phyloP scores from a whole-genome alignment of 2,329 filamentous ascomycete species.

The Aspergillus sojae region DNA sequence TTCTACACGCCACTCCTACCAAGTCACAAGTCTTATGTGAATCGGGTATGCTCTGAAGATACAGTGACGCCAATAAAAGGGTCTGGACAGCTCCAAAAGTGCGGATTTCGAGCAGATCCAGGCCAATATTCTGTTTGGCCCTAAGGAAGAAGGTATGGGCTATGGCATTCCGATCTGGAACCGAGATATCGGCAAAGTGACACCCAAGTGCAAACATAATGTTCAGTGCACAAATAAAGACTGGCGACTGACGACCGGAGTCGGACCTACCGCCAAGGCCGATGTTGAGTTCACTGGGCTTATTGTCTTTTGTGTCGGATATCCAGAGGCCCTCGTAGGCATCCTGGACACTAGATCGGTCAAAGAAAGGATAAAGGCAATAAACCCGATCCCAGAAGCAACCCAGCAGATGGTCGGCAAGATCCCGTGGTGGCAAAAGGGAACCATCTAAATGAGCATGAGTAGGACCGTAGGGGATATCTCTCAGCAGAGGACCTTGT shows the following conservation, averaged over 20 bases:
- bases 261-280: slow-evolving; percentile 38
- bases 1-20: slow-evolving; percentile 45
- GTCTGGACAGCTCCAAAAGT: slow-evolving; percentile 46
- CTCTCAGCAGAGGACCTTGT: slow-evolving; percentile 1
- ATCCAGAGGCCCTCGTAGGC: slow-evolving; percentile 47
- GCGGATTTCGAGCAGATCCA: slow-evolving; percentile 43
- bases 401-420: slow-evolving; percentile 47
- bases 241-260: slow-evolving; percentile 37
- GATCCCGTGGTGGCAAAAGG: slow-evolving; percentile 42
- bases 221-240: slow-evolving; percentile 49
- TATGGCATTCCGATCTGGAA: slow-evolving; percentile 29
- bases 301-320: slow-evolving; percentile 17
- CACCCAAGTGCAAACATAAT: slow-evolving; percentile 47
- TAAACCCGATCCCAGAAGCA: slow-evolving; percentile 45
- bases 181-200: slow-evolving; percentile 41
- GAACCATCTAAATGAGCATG: slow-evolving; percentile 35
- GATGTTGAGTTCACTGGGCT: slow-evolving; percentile 28
- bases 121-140: slow-evolving; percentile 36
- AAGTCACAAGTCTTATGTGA: slow-evolving; percentile 48
- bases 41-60: slow-evolving; percentile 46
- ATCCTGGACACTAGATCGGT: slow-evolving; percentile 44
- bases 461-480: slow-evolving; percentile 11
- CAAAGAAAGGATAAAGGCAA: slow-evolving; percentile 50
- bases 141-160: slow-evolving; percentile 40
- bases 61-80: slow-evolving; percentile 43